A percentile compares a stretch with the other conserved stretches of the same genome.
These are phyloP conservation scores for Melampsora americana DNA, from an alignment of 1,284 basidiomycete species.

Conservation along the genomic window DNA sequence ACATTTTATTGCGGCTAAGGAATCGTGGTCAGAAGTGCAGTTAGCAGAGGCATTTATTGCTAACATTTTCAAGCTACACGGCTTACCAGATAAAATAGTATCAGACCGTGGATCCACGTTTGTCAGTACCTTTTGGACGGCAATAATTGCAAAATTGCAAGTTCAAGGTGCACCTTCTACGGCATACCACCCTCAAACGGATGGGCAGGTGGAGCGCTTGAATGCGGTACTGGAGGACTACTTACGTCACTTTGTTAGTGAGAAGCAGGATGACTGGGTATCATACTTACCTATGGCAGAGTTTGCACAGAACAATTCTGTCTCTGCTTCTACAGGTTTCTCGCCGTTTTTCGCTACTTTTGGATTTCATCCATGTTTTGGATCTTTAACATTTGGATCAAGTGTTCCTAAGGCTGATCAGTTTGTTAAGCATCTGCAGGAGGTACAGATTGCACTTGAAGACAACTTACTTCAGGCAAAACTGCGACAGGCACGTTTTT, in stretches of 20 bases:
- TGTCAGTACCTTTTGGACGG: conserved; percentile 16
- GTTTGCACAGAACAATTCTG: conserved; percentile 53
- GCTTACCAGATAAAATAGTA: conserved; percentile 5
- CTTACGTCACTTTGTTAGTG: conserved; percentile 45
- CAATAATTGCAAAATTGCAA: background rate
- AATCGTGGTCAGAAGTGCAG: background rate
- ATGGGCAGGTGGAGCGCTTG: conserved; percentile 13
- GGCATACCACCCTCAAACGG: conserved; percentile 26
- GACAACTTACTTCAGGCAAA: background rate
- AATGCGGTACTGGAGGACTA: conserved; percentile 34
- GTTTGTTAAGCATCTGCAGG: background rate
- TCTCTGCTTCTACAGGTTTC: conserved; percentile 49
- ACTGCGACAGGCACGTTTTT: background rate
- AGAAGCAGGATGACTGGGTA: conserved; percentile 48
- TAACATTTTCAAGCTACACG: background rate
- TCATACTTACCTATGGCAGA: conserved; percentile 50
- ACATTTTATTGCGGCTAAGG: background rate
- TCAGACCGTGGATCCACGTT: conserved; percentile 14
- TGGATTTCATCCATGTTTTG: conserved; percentile 53
- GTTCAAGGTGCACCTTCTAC: conserved; percentile 13
- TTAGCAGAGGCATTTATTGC: background rate
- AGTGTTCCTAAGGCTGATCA: background rate
- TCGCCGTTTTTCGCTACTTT: conserved; percentile 58
- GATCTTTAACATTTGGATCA: background rate
- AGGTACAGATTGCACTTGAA: background rate